Evolutionary conservation across 1,284 basidiomycete genomes (phyloP), one percentile per base, ranked within the genome.

Genomic region (Ceratobasidium sp.): DNA sequence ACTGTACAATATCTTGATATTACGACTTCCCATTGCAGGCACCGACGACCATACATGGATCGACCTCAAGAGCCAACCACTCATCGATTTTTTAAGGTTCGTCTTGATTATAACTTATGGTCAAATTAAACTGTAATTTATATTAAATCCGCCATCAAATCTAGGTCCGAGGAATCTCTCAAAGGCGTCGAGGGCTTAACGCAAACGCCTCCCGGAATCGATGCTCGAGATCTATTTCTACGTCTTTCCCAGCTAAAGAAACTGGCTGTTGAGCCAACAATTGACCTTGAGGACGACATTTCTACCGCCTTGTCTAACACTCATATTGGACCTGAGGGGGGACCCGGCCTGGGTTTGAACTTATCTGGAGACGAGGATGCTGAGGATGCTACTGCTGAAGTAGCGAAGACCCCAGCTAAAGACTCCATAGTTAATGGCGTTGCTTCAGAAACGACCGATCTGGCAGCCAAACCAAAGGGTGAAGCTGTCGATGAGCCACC

Each of bases 21-120:
- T 35, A 41, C 35, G 28, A 43, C 11, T 13, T 46, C 6, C 47
- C 30, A 9, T 32, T 38, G 9, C 26, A 70, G 67, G 67, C 44
- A 70, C 46, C 0, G 67, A 70, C 44, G 67, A 70, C 23, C 44
- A 70, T 26, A 70, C 67, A 3, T 70, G 67, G 67, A 70, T 70
- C 41, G 67, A 70, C 9, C 4, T 70, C 7, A 38, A 49, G 16
- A 58, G 54, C 21, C 43, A 47, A 9, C 9, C 43, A 23, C 28
- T 70, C 3, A 30, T 70, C 28, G 44, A 57, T 6, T 49, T 70
- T 58, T 54, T 70, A 26, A 55, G 67, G 67, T 70, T 1, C 16
- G 55, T 59, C 16, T 16, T 21, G 16, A 11, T 14, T 6, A 41
- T n/a, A n/a, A 28, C 18, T 18, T 7, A 55, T n/a, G 2, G 41